Base-by-base conservation (phyloP, 2,329 filamentous ascomycete genomes). In the Bipolaris victoriae region DNA sequence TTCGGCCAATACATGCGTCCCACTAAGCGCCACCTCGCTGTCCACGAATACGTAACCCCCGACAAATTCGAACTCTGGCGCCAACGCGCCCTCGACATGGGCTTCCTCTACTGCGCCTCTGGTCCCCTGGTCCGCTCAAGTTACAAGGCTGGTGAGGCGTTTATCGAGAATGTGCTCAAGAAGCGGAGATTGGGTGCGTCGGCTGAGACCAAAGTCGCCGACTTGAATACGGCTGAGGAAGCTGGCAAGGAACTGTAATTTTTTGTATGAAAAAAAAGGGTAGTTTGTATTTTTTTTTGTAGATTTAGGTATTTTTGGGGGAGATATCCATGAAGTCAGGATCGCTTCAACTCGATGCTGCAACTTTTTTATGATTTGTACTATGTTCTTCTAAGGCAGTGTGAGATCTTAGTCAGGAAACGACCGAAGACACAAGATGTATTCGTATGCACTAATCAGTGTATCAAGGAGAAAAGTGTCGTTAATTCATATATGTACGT, bases 1-100 rank as follows among this genome's bases (percentile, higher is more conserved):
- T 99, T 99, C 67, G 95, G 95, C n/a, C 95, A 99, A 81, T 99
- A 99, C 82, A 99, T 99, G 95, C 91, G 94, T 10, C 95, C 95
- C 1, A 99, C 95, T 4, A 99, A 98, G 83, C 87, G 94, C 43
- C 95, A 99, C 77, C 94, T 99, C 86, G 89, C 96, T 77, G 95
- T 99, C 31, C 90, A 96, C 72, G 92, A 94, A 76, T 99, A 99
- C 76, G 86, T 99, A 45, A 94, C 92, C 0, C 95, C 95, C 0
- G 91, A 90, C 60, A 88, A 89, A 61, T 99, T 99, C 73, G 94
- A 98, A 73, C 81, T 90, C 70, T 99, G 95, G 95, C 86, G 90
- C 59, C 86, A 92, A 79, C 87, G 92, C 49, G 94, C 95, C 37
- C 83, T 98, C 44, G 92, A 97, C 61, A 87, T 98, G 88, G 95